Evolutionary conservation across 768 basidiomycete genomes (phyloP), one percentile per base, ranked within the genome.

Genomic region (Pleurotus giganteus): DNA sequence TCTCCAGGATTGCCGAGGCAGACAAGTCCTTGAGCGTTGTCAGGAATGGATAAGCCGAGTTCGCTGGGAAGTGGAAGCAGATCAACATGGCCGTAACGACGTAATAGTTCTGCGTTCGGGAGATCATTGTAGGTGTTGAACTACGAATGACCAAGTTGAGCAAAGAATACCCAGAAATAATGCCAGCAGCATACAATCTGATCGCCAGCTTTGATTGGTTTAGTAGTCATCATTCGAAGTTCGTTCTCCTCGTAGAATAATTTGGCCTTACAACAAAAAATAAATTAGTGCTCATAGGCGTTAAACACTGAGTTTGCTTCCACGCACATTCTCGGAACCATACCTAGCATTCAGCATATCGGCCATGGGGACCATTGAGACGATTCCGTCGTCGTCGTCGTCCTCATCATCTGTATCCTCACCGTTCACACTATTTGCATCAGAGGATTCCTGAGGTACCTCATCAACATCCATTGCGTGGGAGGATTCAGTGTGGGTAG

Each of bases 111-210:
- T 5, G 90, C 83, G 65, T 98, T 98, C 4, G 96, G 93, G 1
- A 84, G 87, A 63, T 95, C 90, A 24, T 88, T 92, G 67, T 98
- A 99, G 0, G 96, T 98, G 68, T 98, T 98, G 83, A 87, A 94
- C 93, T 95, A 47, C 19, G 19, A 11, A 37, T 3, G 2, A 15
- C 23, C n/a, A 39, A 26, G 19, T 28, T 27, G 51, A 58, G 43
- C 27, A 46, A 28, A 41, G 24, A 51, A 58, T 47, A 29, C 19
- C 46, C 28, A 23, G 34, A 31, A 44, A 37, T 23, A 37, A n/a
- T 51, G 46, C 36, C 5, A 3, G 13, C 13, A 4, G 73, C 86
- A 61, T 63, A 94, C 94, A 46, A 99, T 94, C 68, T 98, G 95
- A 59, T 90, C 88, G 1, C 92, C 93, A 13, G 78, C 71, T 55